These are phyloP conservation scores for Inga leiocalycina DNA, from an alignment of 306 rosid species.

Conservation along the genomic window DNA sequence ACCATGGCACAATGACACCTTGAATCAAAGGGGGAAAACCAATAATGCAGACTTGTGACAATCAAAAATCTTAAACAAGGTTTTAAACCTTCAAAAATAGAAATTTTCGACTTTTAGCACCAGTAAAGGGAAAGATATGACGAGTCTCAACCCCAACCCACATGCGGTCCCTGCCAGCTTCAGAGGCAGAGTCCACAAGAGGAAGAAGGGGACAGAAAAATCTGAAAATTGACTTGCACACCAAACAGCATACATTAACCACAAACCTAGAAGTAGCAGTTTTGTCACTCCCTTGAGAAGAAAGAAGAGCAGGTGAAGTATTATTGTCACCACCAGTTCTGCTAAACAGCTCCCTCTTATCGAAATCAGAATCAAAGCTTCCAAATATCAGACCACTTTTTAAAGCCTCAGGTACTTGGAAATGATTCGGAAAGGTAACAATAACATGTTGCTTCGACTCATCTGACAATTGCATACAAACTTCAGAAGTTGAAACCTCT, in stretches of 20 bases:
- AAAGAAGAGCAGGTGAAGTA: slow-evolving; percentile 36
- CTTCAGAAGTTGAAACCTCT: slow-evolving; percentile 51
- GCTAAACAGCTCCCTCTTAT: slow-evolving; percentile 37
- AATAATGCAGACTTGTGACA: background rate
- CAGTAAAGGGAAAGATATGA: background rate
- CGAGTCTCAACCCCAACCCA: slow-evolving; percentile 5
- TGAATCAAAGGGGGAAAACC: background rate
- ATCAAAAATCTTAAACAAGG: slow-evolving; percentile 5
- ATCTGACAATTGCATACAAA: slow-evolving; percentile 41
- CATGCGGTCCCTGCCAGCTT: background rate
- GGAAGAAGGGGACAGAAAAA: background rate
- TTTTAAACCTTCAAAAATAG: background rate
- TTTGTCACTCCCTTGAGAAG: slow-evolving; percentile 46
- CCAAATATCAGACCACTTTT: slow-evolving; percentile 82
- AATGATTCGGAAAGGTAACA: slow-evolving; percentile 81
- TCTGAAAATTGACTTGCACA: background rate
- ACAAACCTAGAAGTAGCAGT: slow-evolving; percentile 66
- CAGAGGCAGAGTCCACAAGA: background rate
- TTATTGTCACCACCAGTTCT: slow-evolving; percentile 39
- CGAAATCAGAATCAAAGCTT: slow-evolving; percentile 57
- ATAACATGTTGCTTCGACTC: slow-evolving; percentile 63
- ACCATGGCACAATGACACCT: slow-evolving; percentile 10
- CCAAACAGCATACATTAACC: slow-evolving; percentile 24
- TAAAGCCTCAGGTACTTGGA: slow-evolving; percentile 70
- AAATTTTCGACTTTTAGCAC: background rate